Base-by-base conservation (phyloP, 192 early-diverging fungal genomes). In the Gamsiella multidivaricata region DNA sequence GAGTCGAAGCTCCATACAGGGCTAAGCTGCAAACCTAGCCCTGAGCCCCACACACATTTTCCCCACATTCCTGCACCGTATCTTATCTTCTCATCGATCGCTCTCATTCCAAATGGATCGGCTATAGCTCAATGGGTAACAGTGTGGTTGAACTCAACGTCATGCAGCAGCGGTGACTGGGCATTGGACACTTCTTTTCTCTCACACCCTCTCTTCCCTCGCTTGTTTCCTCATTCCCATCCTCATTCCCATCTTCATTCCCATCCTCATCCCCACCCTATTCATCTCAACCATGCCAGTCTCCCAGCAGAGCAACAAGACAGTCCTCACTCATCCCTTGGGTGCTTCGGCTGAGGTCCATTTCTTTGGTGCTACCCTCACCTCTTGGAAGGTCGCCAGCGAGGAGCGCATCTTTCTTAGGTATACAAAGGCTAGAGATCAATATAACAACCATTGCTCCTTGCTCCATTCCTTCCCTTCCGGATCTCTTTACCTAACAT, bases 381-480 rank as follows among this genome's bases (percentile, higher is more conserved):
- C 94, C 1, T 91, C 90, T 34, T 99, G 96, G 95, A 90, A 88
- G 54, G 83, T 86, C 50, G 69, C 79, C 31, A 92, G 87, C 39
- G 58, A 84, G 50, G 96, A 99, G 69, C 87, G 88, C 66, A 84
- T 99, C 58, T 99, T 97, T 76, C 82, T 98, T 46, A 92, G 89
- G 89, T 91, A 73, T n/a, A 5, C 25, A 22, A 28, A 26, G 41
- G n/a, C 17, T 52, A 26, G 7, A 39, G 10, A 10, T 34, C 14
- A 8, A n/a, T n/a, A n/a, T n/a, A n/a, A n/a, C n/a, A 55, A 3
- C 10, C 23, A 8, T 46, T 32, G 31, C 28, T 59, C 26, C 12
- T 17, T 31, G 10, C 26, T 45, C 4, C 39, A 41, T 41, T 41
- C 39, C 39, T 10, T 41, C 39, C 8, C 39, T n/a, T n/a, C n/a